phyloP scores from a whole-genome alignment of 345 rosid species.

The Syzygium grande region DNA sequence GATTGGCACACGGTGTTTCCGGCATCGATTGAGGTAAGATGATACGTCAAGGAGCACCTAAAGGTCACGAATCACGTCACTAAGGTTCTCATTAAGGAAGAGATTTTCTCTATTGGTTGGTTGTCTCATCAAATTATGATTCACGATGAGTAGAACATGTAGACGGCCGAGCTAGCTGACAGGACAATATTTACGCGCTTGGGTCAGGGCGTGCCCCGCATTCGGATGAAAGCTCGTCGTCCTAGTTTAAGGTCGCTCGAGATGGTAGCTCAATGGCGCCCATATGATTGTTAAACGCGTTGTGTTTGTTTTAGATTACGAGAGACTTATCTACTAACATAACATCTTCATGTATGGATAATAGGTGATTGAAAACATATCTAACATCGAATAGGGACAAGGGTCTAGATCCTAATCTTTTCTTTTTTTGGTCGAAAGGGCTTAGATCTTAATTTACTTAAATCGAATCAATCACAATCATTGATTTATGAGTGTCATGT shows the following conservation, averaged over 20 bases:
- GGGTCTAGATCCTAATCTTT: neutral
- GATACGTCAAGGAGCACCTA: too few relatives aligned
- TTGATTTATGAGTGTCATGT: neutral
- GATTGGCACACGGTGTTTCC: too few relatives aligned
- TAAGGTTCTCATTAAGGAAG: neutral
- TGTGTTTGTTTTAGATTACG: neutral
- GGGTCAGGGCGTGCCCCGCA: neutral
- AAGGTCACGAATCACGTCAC: too few relatives aligned
- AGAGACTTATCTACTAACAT: neutral
- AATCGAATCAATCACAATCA: neutral
- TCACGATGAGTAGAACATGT: neutral
- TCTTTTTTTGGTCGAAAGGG: too few relatives aligned
- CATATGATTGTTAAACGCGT: neutral
- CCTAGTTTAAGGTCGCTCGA: neutral
- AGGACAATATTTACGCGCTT: neutral
- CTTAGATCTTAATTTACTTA: too few relatives aligned
- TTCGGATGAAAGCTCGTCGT: neutral
- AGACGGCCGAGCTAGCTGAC: neutral
- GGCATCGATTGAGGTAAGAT: too few relatives aligned
- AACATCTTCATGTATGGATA: neutral
- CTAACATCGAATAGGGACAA: neutral
- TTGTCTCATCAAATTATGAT: neutral
- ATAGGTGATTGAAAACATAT: neutral
- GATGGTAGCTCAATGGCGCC: neutral
- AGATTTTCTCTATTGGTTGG: neutral